Conservation (phyloP, 1,284 basidiomycete species). For the Trichosporon faecale region DNA sequence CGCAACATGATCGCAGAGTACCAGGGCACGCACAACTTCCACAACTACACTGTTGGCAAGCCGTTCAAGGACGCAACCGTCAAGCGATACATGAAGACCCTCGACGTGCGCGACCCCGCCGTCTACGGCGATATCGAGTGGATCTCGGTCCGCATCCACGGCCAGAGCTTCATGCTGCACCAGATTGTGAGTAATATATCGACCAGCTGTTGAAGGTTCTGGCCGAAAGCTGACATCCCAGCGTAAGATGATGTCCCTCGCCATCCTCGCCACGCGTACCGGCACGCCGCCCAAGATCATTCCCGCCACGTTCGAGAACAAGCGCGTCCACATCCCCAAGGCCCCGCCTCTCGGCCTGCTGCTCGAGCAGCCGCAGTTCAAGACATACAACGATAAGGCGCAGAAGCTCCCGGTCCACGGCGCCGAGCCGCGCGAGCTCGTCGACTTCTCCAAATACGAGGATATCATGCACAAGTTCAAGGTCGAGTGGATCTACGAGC, state of each 20-base stretch:
- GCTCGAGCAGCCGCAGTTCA: conserved; percentile 84
- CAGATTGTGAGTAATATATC: conserved; percentile 60
- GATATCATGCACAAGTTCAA: conserved; percentile 75
- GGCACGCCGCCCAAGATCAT: conserved; percentile 70
- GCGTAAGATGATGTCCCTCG: conserved; percentile 95
- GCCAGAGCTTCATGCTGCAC: conserved; percentile 98
- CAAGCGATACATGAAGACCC: conserved; percentile 76
- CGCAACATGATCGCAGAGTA: conserved; percentile 63
- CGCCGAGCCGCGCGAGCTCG: conserved; percentile 42
- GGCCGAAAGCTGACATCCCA: conserved; percentile 43
- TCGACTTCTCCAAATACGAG: conserved; percentile 67
- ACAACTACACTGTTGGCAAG: conserved; percentile 92
- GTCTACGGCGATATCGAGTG: conserved; percentile 91
- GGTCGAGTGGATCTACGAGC: conserved; percentile 73
- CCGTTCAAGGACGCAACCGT: conserved; percentile 78
- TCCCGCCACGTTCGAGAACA: conserved; percentile 58
- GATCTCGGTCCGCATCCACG: conserved; percentile 90
- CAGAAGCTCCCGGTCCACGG: conserved; percentile 18
- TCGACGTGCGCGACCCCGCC: conserved; percentile 74
- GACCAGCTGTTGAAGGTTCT: background rate
- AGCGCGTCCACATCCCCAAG: conserved; percentile 85
- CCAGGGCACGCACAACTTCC: conserved; percentile 79
- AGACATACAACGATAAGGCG: conserved; percentile 58
- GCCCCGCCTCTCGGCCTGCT: conserved; percentile 92
- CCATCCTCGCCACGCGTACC: conserved; percentile 75